Percentiles rank a stretch among this genome's conserved stretches.
phyloP scores from a whole-genome alignment of 140 eudicot species.

The Ambrosia hybrid region DNA sequence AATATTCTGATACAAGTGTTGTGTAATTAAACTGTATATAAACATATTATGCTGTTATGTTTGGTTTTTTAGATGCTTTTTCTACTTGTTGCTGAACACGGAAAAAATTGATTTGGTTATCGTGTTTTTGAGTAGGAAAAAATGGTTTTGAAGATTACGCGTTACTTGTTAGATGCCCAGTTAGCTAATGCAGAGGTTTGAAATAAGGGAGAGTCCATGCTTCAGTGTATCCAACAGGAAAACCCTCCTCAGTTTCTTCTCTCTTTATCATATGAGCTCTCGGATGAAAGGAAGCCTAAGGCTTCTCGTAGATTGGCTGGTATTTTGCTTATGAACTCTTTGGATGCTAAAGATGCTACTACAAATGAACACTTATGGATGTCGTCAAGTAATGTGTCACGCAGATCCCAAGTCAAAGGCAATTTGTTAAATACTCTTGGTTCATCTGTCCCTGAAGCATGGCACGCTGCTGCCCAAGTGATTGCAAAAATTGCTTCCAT shows the following conservation, averaged over 20 bases:
- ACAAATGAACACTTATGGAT: conserved; percentile 75
- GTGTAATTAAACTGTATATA: too few species aligned
- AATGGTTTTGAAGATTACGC: too few species aligned
- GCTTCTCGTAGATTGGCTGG: conserved; percentile 92
- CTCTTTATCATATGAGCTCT: too few species aligned
- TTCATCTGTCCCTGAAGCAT: conserved; percentile 70
- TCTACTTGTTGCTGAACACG: background rate
- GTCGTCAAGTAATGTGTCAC: conserved; percentile 53
- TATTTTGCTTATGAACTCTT: conserved; percentile 73
- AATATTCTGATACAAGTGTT: conserved; percentile 25
- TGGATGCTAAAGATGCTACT: conserved; percentile 48
- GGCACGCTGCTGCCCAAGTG: conserved; percentile 87
- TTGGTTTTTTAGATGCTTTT: conserved; percentile 14
- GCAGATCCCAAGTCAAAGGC: conserved; percentile 65
- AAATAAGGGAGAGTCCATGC: too few species aligned
- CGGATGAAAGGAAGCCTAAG: conserved; percentile 24
- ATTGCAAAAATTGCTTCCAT: conserved; percentile 85
- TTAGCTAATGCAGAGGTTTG: too few species aligned
- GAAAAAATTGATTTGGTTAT: too few species aligned
- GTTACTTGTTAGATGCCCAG: too few species aligned
- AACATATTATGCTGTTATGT: background rate
- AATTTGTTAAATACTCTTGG: conserved; percentile 67
- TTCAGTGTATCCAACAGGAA: too few species aligned
- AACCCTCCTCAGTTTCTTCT: too few species aligned
- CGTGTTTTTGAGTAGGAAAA: too few species aligned